Evolutionary conservation across 2,329 filamentous ascomycete genomes (phyloP).

Genomic region (Parasarocladium wereldwijsianum): DNA sequence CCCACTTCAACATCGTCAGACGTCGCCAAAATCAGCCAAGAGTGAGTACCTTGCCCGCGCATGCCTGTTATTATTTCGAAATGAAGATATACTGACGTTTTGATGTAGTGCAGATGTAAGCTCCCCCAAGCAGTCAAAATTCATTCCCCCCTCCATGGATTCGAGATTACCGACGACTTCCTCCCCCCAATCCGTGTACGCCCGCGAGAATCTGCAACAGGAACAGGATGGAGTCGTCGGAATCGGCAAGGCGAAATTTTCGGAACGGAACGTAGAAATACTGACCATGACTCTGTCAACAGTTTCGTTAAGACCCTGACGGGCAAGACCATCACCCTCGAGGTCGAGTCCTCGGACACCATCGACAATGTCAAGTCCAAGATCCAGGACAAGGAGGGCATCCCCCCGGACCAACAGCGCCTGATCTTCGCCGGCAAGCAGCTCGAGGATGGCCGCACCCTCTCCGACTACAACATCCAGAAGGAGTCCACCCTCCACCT

Average conservation of each 20-base stretch:
- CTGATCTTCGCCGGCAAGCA: constrained; percentile 94
- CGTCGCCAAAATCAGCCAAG: constrained; percentile 39
- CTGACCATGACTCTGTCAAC: constrained; percentile 16
- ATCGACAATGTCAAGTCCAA: constrained; percentile 99
- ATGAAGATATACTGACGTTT: constrained; percentile 29
- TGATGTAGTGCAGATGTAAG: constrained; percentile 78
- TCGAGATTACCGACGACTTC: too few relatives aligned
- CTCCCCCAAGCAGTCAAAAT: too few relatives aligned
- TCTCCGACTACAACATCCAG: constrained; percentile 99
- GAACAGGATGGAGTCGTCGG: too few relatives aligned
- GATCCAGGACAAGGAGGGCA: constrained; percentile 99
- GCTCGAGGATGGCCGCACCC: constrained; percentile 93
- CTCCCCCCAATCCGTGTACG: too few relatives aligned
- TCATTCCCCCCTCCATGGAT: constrained; percentile 7
- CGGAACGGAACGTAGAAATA: too few relatives aligned
- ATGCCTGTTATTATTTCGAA: background rate
- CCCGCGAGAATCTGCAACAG: too few relatives aligned
- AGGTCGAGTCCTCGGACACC: constrained; percentile 97
- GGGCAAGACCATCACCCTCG: constrained; percentile 99
- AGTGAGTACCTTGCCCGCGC: constrained; percentile 31
- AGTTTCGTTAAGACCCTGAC: constrained; percentile 99
- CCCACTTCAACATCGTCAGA: constrained; percentile 26
- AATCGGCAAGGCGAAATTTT: too few relatives aligned
- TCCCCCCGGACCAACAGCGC: constrained; percentile 95
- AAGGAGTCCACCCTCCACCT: constrained; percentile 99